Evolutionary conservation across 352 stramenopile species (phyloP).

Genomic region (Pythium phragmitis): DNA sequence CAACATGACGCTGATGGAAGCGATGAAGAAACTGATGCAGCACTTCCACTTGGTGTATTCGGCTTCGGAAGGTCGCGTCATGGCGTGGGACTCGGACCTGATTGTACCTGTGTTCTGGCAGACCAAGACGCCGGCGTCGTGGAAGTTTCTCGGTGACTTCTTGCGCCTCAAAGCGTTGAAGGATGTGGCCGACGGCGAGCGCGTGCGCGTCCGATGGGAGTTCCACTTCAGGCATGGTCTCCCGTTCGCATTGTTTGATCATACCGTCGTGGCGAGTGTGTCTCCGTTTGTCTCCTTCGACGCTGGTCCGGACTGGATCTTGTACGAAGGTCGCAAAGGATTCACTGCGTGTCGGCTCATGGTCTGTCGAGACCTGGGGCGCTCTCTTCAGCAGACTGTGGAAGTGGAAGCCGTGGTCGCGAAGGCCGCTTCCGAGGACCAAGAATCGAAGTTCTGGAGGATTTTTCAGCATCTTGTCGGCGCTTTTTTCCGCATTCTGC

Average conservation of each 20-base stretch:
- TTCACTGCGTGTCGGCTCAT: background rate
- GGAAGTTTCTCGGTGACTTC: background rate
- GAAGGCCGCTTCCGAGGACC: background rate
- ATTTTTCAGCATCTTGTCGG: background rate
- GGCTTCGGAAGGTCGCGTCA: background rate
- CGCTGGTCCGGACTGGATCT: slow-evolving; percentile 1
- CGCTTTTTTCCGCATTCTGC: background rate
- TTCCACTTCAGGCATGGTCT: slow-evolving; percentile 19
- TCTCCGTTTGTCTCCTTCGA: background rate
- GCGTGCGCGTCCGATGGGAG: slow-evolving; percentile 20
- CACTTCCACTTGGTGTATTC: slow-evolving; percentile 11
- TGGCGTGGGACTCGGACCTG: slow-evolving; percentile 15
- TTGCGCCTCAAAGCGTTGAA: background rate
- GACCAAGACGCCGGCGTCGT: slow-evolving; percentile 1
- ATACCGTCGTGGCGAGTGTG: slow-evolving; percentile 14
- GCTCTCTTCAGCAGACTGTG: background rate
- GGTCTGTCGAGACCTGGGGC: background rate
- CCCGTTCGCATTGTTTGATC: slow-evolving; percentile 21
- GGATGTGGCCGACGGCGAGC: background rate
- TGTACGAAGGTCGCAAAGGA: background rate
- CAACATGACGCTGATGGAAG: slow-evolving; percentile 4
- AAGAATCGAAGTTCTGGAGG: background rate
- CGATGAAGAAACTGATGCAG: slow-evolving; percentile 25
- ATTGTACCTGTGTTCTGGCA: background rate
- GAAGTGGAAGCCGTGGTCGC: slow-evolving; percentile 11